A percentile compares a stretch with the other conserved stretches of the same genome.
Evolutionary conservation across 2,329 filamentous ascomycete species (phyloP).

Genomic region (Phaeosphaeria sp.): DNA sequence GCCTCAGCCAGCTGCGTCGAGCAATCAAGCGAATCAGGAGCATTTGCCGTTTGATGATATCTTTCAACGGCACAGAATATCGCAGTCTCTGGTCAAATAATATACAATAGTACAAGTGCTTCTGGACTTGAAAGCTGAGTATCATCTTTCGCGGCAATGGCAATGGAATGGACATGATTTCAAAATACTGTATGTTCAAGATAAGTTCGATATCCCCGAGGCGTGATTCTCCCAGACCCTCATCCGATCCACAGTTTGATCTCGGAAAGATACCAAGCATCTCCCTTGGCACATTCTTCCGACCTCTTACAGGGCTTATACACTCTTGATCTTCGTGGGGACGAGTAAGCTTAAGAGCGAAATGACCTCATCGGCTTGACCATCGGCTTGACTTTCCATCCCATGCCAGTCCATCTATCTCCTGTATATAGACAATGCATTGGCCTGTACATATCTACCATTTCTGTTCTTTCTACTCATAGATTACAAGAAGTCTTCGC

Average conservation of each 20-base stretch:
- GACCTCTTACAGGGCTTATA: conserved; percentile 23
- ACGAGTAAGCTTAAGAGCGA: conserved; percentile 14
- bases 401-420: neutral
- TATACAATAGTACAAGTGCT: neutral
- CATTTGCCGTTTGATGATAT: neutral
- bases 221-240: conserved; percentile 3
- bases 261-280: conserved; percentile 25
- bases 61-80: neutral
- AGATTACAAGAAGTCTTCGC: neutral
- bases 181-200: neutral
- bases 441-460: neutral
- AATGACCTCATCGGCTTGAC: conserved; percentile 41
- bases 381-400: neutral
- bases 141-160: neutral
- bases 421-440: neutral
- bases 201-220: neutral
- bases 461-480: neutral
- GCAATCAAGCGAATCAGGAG: conserved; percentile 19
- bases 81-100: neutral
- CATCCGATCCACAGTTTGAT: conserved; percentile 10
- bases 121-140: neutral
- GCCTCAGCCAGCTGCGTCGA: conserved; percentile 15
- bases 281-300: conserved; percentile 23
- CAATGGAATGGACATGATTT: neutral
- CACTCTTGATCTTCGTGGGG: conserved; percentile 17